A percentile compares a stretch with the other conserved stretches of the same genome.
These are phyloP conservation scores for Beta vulgaris DNA, from an alignment of 148 eudicot genomes.

Conservation along the genomic window DNA sequence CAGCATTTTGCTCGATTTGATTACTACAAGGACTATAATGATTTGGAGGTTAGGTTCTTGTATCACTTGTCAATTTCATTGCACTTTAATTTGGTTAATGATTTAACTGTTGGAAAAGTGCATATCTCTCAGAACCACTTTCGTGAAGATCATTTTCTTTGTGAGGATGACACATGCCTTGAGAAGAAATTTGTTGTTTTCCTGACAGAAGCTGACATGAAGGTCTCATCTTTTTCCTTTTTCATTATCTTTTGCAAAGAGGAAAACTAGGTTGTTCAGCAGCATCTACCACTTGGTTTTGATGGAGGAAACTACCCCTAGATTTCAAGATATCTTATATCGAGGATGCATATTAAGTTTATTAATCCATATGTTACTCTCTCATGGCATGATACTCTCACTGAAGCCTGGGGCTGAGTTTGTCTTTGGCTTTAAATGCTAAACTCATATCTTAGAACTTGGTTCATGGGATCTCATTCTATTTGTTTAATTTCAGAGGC, in stretches of 20 bases:
- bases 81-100: conserved; percentile 3
- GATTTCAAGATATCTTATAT: neutral
- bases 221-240: conserved; percentile 42
- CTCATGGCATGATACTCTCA: conserved; percentile 6
- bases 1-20: conserved; percentile 64
- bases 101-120: conserved; percentile 5
- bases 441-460: neutral
- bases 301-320: neutral
- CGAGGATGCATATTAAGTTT: neutral
- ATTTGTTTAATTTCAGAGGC: conserved; percentile 48
- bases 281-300: neutral
- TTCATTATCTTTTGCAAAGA: neutral
- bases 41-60: conserved; percentile 68
- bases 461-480: conserved; percentile 12
- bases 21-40: conserved; percentile 80
- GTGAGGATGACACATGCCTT: conserved; percentile 82
- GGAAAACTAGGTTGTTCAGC: neutral
- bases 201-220: conserved; percentile 63
- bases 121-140: conserved; percentile 60
- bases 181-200: conserved; percentile 78
- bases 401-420: neutral
- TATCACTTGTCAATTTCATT: conserved; percentile 4
- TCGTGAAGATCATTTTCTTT: conserved; percentile 65
- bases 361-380: neutral
- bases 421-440: neutral